phyloP scores from a whole-genome alignment of 2,329 filamentous ascomycete species.

The Aspergillus texensis region DNA sequence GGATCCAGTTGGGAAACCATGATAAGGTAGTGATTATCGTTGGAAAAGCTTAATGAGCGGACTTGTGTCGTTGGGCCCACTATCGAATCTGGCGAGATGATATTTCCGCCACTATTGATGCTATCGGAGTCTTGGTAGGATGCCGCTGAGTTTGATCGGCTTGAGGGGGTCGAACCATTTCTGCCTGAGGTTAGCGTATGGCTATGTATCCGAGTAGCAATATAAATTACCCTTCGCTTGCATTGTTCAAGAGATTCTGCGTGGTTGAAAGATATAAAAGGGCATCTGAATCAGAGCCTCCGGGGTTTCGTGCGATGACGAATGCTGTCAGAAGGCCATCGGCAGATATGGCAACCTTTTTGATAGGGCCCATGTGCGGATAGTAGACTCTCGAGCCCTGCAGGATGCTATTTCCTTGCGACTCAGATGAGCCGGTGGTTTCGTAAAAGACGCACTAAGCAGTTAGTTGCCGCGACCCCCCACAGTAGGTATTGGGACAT shows the following conservation, averaged over 20 bases:
- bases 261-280: conserved; percentile 17
- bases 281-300: conserved; percentile 1
- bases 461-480: neutral
- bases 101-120: conserved; percentile 12
- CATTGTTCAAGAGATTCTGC: conserved; percentile 12
- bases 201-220: neutral
- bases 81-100: conserved; percentile 3
- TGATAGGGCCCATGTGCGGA: conserved; percentile 17
- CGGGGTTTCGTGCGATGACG: conserved; percentile 1
- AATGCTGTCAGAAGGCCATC: conserved; percentile 17
- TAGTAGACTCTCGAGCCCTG: neutral
- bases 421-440: neutral
- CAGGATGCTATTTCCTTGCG: neutral
- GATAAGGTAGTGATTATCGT: conserved; percentile 14
- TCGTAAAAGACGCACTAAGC: conserved; percentile 17
- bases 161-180: conserved; percentile 6
- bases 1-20: conserved; percentile 12
- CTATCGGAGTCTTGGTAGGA: conserved; percentile 5
- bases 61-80: conserved; percentile 12
- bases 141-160: conserved; percentile 14
- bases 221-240: conserved; percentile 7
- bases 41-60: conserved; percentile 15
- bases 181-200: neutral
- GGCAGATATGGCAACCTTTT: conserved; percentile 17
- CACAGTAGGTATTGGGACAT: neutral